These are phyloP conservation scores for Blastocystis hominis DNA, from an alignment of 352 stramenopile species.

Conservation along the genomic window DNA sequence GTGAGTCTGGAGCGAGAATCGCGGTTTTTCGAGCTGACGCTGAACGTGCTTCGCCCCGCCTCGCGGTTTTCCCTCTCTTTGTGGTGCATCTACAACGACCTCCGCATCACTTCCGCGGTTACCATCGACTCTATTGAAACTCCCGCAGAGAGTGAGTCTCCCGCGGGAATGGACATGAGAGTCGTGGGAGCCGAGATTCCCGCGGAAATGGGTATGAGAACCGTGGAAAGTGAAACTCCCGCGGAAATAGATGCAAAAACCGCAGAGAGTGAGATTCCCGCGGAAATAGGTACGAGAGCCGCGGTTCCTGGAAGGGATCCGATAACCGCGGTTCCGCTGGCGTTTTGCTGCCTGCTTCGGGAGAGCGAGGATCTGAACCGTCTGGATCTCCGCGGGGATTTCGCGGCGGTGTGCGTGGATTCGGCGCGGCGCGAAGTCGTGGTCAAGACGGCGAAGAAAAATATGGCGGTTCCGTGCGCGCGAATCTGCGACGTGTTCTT, in stretches of 20 bases:
- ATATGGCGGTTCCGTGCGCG: not conserved
- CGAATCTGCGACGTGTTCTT: not conserved
- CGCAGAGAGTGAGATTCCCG: no score
- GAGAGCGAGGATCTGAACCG: not conserved
- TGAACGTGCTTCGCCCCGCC: not conserved
- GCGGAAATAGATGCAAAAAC: no score
- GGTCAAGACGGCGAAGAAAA: not conserved
- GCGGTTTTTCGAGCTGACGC: no score
- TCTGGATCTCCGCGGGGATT: not conserved
- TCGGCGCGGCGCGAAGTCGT: not conserved
- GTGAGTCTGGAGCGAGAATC: no score
- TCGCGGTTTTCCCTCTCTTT: not conserved
- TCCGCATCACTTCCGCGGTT: not conserved
- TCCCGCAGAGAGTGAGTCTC: not conserved
- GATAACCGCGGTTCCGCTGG: not conserved
- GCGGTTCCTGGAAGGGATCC: no score
- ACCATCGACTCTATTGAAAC: not conserved
- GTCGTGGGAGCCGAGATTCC: no score
- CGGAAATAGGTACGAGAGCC: no score
- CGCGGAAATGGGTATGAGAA: no score
- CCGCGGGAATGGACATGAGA: not conserved
- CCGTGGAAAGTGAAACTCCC: no score
- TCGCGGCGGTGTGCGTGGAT: not conserved
- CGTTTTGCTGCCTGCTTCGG: not conserved
- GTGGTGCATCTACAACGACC: not conserved